Evolutionary conservation across 1,284 basidiomycete genomes (phyloP).

Genomic region (Vanrija sp.): DNA sequence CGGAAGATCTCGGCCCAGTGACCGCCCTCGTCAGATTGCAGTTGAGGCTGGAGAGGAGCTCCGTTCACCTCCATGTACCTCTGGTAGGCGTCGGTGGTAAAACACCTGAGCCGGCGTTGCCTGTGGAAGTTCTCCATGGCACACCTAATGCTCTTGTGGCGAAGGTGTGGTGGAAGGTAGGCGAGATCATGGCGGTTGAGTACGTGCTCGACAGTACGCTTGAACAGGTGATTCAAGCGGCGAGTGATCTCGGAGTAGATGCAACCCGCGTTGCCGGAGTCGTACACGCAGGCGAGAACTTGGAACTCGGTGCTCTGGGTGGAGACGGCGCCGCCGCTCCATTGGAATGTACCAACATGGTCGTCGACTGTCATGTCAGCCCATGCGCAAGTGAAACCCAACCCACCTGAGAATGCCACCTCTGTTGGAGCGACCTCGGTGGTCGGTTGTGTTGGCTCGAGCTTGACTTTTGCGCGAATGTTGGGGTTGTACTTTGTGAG

Average conservation of each 20-base stretch:
- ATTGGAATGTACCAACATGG: constrained; percentile 11
- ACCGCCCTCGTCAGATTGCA: constrained; percentile 13
- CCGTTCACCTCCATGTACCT: constrained; percentile 21
- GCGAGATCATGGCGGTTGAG: constrained; percentile 28
- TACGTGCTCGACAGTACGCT: constrained; percentile 34
- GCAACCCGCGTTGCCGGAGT: constrained; percentile 21
- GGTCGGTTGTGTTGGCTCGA: neutral
- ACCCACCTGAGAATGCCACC: no score
- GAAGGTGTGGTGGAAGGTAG: constrained; percentile 28
- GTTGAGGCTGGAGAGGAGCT: constrained; percentile 17
- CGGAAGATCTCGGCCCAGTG: constrained; percentile 26
- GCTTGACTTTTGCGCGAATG: constrained; percentile 3
- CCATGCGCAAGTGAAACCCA: no score
- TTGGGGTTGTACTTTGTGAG: constrained; percentile 42
- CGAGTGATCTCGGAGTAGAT: constrained; percentile 24
- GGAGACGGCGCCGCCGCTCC: constrained; percentile 7
- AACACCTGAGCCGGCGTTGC: constrained; percentile 35
- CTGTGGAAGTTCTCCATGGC: constrained; percentile 33
- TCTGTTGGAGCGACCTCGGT: no score
- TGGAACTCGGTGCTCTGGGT: constrained; percentile 28
- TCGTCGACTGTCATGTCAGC: constrained; percentile 6
- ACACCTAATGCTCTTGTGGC: constrained; percentile 20
- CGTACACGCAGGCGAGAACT: constrained; percentile 19
- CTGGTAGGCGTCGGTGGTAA: constrained; percentile 23
- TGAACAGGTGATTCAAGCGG: constrained; percentile 21